Evolutionary conservation across 768 basidiomycete genomes (phyloP).

Genomic region (Pleurotus giganteus): DNA sequence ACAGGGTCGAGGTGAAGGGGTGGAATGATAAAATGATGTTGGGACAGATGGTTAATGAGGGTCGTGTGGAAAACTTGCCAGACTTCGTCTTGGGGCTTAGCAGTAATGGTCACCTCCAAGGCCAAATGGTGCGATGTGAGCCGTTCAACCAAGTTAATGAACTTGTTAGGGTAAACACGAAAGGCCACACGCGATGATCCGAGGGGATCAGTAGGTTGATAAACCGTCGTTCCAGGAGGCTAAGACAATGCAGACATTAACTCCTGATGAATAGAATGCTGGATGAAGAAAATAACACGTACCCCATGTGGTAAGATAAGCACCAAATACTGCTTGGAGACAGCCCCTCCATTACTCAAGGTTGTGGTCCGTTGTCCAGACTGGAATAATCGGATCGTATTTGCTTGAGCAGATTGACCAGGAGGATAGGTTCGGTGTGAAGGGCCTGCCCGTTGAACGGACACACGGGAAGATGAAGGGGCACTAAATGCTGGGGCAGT

Average conservation of each 20-base stretch:
- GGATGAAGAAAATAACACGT: too few relatives aligned
- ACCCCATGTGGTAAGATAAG: too few relatives aligned
- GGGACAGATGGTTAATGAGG: neutral
- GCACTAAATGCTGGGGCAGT: neutral
- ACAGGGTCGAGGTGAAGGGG: neutral
- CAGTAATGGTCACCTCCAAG: neutral
- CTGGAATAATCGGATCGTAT: too few relatives aligned
- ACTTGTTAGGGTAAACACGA: neutral
- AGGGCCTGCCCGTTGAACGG: neutral
- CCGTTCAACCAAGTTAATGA: neutral
- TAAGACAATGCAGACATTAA: too few relatives aligned
- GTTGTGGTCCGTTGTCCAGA: too few relatives aligned
- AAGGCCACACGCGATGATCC: neutral
- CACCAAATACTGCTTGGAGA: too few relatives aligned
- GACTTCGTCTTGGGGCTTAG: neutral
- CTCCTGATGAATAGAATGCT: too few relatives aligned
- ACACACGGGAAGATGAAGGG: neutral
- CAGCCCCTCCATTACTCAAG: too few relatives aligned
- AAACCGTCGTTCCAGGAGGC: too few relatives aligned
- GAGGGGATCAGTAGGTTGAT: neutral
- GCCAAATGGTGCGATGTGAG: neutral
- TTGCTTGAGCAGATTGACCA: neutral
- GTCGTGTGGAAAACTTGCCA: neutral
- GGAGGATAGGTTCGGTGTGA: neutral
- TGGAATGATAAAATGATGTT: neutral